A percentile compares a stretch with the other conserved stretches of the same genome.
Conservation (phyloP, 495 filamentous ascomycete genomes). For the Trichocladium uniseriatum region DNA sequence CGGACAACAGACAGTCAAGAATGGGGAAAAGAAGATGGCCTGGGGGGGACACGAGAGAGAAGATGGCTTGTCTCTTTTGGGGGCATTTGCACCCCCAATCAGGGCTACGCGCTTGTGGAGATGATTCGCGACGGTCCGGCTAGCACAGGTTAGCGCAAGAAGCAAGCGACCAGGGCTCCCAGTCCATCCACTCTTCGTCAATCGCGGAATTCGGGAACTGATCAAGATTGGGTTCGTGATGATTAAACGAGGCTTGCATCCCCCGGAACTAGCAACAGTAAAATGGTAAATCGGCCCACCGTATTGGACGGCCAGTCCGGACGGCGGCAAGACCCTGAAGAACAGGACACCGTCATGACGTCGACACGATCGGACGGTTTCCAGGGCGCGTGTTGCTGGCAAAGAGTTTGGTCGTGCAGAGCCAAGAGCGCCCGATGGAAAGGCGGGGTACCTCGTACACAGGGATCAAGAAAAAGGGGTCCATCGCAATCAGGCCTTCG, state of each 20-base stretch:
- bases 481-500: not conserved
- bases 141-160: not conserved
- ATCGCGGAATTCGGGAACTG: not conserved
- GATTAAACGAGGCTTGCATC: not conserved
- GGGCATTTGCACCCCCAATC: too few relatives aligned
- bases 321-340: too few relatives aligned
- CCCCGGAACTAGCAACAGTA: not conserved
- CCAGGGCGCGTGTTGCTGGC: too few relatives aligned
- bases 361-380: too few relatives aligned
- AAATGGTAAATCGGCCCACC: too few relatives aligned
- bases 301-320: too few relatives aligned
- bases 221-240: not conserved
- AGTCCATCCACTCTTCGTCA: not conserved
- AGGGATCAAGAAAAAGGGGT: not conserved
- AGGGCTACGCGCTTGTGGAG: constrained; percentile 16
- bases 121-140: constrained; percentile 9
- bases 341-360: too few relatives aligned
- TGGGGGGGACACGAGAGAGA: not conserved
- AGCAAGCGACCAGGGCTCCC: not conserved
- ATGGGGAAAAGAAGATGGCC: not conserved
- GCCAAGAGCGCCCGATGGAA: too few relatives aligned
- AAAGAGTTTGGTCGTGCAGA: too few relatives aligned
- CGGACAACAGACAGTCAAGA: not conserved
- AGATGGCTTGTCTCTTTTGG: constrained; percentile 10
- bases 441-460: not conserved